Base-by-base conservation (phyloP, 805 yeast species). In the Ogataea degrootiae region DNA sequence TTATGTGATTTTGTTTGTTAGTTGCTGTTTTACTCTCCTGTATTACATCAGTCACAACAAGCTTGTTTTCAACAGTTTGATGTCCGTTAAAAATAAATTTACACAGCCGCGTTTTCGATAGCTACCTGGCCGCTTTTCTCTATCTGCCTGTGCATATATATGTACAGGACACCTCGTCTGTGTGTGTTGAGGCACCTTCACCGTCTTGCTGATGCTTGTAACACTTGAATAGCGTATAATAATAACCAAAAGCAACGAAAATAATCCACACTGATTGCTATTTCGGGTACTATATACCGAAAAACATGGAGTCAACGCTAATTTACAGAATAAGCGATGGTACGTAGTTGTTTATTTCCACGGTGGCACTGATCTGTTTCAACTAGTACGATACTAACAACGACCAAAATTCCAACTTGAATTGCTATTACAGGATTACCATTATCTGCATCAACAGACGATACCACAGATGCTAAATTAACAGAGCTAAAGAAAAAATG, bases 371-470 rank as follows among this genome's bases (percentile, higher is more conserved):
- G 11, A 26, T 26, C 31, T 26, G 3, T 26, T 16, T 36, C 22
- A 5, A 8, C 17, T 9, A 16, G 15, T 22, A 19, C n/a, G 12
- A 12, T 37, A 37, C 29, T 35, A 35, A 35, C 37, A 7, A 11
- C 21, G 5, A 14, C 14, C 26, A 19, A 19, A 19, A 14, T 42
- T 35, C 37, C 19, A 21, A 34, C 37, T 12, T 15, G 19, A 23
- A 16, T 26, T 31, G 15, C 14, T 26, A 33, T 29, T 31, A 15
- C 50, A 82, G 90, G 94, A 22, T 81, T 94, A 43, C 98, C 99
- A 29, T 74, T 92, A 46, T 82, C 95, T 50, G 96, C 96, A 6
- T 86, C 96, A 2, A 91, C 88, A 12, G 98, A 92, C 62, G 87
- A 84, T 53, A 90, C 86, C 52, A 74, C 76, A 36, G 77, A 75